Evolutionary conservation across 768 basidiomycete genomes (phyloP), one percentile per base, ranked within the genome.

Genomic region (Pisolithus marmoratus): DNA sequence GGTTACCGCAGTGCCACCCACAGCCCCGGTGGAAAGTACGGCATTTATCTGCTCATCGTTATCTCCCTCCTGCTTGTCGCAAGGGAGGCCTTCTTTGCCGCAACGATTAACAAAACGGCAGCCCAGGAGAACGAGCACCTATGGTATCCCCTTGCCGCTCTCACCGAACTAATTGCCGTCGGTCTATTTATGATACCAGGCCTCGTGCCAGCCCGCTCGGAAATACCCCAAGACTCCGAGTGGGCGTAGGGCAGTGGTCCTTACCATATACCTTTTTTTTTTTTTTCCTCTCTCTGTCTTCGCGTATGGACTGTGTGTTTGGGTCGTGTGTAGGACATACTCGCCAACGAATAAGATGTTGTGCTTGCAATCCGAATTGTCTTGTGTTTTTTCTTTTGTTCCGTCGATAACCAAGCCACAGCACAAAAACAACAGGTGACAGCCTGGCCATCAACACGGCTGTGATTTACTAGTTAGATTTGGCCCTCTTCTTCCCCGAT

Each of bases 81-180:
- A 1, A 63, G 66, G 20, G 64, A 70, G 46, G 54, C 57, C 44
- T 70, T 71, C 60, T 61, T 69, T 23, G 46, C 62, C 53, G 66
- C 61, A 6, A 69, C 65, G 6, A 47, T 49, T 24, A 37, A 38
- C 45, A 38, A 62, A 1, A 1, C 22, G 2, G n/a, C 45, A 0
- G 15, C 44, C 4, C 66, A 70, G 46, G 58, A 61, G 38, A 58
- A 64, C 15, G 68, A 72, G 41, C 54, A 49, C 1, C 29, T 68
- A 8, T 70, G 67, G 63, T 71, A 69, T 37, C 69, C 70, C 3
- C 55, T 72, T 26, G 34, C 63, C 20, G 71, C 54, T 2, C 47
- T 65, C 14, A 58, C 71, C 11, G 70, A 72, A 46, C 54, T 65
- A 29, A 47, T 72, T 22, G 70, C 64, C 8, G 60, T 67, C 14